Percentiles rank a stretch among this genome's conserved stretches.
These are phyloP conservation scores for Colletotrichum tropicale DNA, from an alignment of 2,329 filamentous ascomycete genomes.

Conservation along the genomic window DNA sequence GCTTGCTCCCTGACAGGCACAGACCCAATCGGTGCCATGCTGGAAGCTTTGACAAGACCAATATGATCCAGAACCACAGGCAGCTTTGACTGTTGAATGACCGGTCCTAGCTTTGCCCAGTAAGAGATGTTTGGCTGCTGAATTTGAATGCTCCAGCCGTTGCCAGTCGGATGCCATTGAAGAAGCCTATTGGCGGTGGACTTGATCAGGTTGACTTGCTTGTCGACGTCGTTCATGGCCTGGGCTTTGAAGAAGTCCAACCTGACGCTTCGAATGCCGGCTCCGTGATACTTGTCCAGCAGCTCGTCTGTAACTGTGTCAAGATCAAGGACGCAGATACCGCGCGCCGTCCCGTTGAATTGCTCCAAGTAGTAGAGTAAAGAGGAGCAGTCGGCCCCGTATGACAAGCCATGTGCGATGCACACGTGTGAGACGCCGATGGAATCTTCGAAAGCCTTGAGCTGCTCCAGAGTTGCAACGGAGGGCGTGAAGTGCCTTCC, in stretches of 20 bases:
- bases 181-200: not conserved
- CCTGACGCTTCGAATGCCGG: not conserved
- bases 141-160: not conserved
- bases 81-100: not conserved
- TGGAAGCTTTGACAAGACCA: not conserved
- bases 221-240: not conserved
- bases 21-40: not conserved
- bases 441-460: not conserved
- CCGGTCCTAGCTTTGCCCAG: not conserved
- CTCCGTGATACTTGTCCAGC: not conserved
- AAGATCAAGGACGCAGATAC: not conserved
- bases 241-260: not conserved
- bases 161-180: not conserved
- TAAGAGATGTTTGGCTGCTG: not conserved
- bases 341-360: not conserved
- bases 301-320: not conserved
- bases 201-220: not conserved
- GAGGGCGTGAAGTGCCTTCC: not conserved
- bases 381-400: not conserved
- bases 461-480: not conserved
- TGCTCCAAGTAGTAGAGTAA: not conserved
- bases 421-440: not conserved
- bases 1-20: not conserved
- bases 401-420: not conserved
- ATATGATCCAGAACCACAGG: not conserved